A percentile compares a stretch with the other conserved stretches of the same genome.
Conservation (phyloP, 2,329 filamentous ascomycete genomes). For the Penicillium sp. region DNA sequence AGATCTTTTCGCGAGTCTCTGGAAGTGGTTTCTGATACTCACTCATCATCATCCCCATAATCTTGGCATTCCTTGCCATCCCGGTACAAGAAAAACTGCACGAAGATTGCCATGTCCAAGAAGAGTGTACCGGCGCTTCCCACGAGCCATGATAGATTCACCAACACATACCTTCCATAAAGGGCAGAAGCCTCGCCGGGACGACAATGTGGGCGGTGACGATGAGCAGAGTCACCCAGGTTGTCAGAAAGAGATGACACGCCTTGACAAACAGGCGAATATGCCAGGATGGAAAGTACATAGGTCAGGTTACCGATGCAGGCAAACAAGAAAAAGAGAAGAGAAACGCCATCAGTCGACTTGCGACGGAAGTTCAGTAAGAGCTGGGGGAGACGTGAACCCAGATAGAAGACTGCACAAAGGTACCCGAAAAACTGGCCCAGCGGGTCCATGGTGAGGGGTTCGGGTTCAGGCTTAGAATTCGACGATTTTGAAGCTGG, state of each 20-base stretch:
- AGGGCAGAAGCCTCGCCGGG: constrained; percentile 67
- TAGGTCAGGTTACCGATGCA: constrained; percentile 95
- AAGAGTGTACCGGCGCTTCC: constrained; percentile 87
- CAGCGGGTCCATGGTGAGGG: constrained; percentile 70
- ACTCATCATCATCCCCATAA: constrained; percentile 11
- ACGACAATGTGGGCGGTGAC: constrained; percentile 54
- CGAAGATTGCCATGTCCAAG: constrained; percentile 83
- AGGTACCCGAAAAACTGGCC: constrained; percentile 95
- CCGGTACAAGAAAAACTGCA: constrained; percentile 87
- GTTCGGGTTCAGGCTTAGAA: constrained; percentile 27
- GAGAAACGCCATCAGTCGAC: constrained; percentile 88
- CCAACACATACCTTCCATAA: constrained; percentile 81
- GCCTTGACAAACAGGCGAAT: constrained; percentile 70
- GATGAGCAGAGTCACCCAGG: constrained; percentile 2
- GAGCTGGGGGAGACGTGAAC: constrained; percentile 85
- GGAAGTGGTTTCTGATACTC: not conserved
- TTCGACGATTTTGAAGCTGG: constrained; percentile 40
- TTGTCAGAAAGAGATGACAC: constrained; percentile 26
- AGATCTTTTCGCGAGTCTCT: too few species aligned
- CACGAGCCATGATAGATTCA: constrained; percentile 88
- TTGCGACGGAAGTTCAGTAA: constrained; percentile 91
- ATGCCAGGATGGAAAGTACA: constrained; percentile 88
- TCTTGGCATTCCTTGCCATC: constrained; percentile 33
- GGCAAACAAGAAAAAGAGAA: constrained; percentile 95
- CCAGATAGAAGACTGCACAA: constrained; percentile 86